Evolutionary conservation across 2,329 filamentous ascomycete species (phyloP).

Genomic region (Alternaria brassicicola): DNA sequence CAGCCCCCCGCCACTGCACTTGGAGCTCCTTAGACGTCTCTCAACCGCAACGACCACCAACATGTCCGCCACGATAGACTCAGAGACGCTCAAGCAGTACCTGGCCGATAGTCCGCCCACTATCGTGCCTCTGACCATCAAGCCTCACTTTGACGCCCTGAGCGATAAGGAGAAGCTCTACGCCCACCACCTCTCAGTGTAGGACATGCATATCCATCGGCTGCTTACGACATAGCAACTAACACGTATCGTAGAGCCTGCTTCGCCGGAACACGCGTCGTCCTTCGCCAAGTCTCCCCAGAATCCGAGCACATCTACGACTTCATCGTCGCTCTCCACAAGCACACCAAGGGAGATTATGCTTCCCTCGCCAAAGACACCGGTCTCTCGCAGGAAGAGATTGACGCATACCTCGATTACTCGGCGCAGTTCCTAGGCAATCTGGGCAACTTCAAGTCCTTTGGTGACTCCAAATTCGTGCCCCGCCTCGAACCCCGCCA

Average conservation of each 20-base stretch:
- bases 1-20: neutral
- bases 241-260: slow-evolving; percentile 46
- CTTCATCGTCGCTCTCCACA: slow-evolving; percentile 59
- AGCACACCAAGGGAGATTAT: slow-evolving; percentile 57
- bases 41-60: neutral
- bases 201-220: slow-evolving; percentile 5
- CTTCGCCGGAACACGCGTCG: slow-evolving; percentile 58
- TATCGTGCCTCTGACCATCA: slow-evolving; percentile 86
- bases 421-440: slow-evolving; percentile 59
- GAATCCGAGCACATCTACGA: slow-evolving; percentile 62
- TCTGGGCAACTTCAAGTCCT: slow-evolving; percentile 60
- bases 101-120: slow-evolving; percentile 89
- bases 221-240: neutral
- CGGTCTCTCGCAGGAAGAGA: slow-evolving; percentile 48
- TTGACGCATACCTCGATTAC: slow-evolving; percentile 48
- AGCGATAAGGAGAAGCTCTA: slow-evolving; percentile 82
- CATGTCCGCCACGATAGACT: slow-evolving; percentile 50
- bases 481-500: slow-evolving; percentile 53
- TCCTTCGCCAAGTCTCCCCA: slow-evolving; percentile 59
- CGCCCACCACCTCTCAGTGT: slow-evolving; percentile 69
- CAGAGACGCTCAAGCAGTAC: slow-evolving; percentile 67
- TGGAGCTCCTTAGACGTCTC: neutral
- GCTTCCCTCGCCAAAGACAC: slow-evolving; percentile 51
- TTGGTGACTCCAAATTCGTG: slow-evolving; percentile 59
- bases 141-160: slow-evolving; percentile 86